Percentiles rank a stretch among this genome's conserved stretches.
These are phyloP conservation scores for Pulveroboletus ravenelii DNA, from an alignment of 768 basidiomycete species.

Conservation along the genomic window DNA sequence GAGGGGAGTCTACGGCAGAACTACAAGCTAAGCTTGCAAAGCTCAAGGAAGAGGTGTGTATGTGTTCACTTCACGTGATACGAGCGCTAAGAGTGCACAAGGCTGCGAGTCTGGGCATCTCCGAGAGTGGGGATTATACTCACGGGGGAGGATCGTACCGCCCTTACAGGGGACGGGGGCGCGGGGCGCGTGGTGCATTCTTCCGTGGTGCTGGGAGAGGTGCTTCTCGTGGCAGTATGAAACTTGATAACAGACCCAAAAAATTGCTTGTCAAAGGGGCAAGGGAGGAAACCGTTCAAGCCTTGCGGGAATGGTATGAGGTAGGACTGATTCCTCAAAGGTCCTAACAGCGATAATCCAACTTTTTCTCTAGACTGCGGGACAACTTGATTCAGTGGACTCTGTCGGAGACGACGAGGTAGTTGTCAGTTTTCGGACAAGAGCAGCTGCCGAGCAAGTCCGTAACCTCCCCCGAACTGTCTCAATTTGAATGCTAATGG, in stretches of 20 bases:
- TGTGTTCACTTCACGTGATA: background rate
- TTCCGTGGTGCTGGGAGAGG: constrained; percentile 62
- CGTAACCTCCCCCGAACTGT: constrained; percentile 10
- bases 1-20: constrained; percentile 56
- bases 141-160: constrained; percentile 43
- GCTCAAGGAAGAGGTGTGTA: constrained; percentile 71
- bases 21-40: constrained; percentile 70
- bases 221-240: constrained; percentile 70
- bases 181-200: constrained; percentile 54
- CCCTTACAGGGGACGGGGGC: constrained; percentile 63
- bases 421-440: constrained; percentile 65
- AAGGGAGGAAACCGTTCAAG: constrained; percentile 47
- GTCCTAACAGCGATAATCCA: background rate
- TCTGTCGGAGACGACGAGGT: constrained; percentile 50
- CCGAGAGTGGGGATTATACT: constrained; percentile 41
- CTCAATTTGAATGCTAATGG: constrained; percentile 8
- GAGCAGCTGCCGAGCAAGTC: constrained; percentile 76
- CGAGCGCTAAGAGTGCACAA: constrained; percentile 25
- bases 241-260: constrained; percentile 85
- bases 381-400: constrained; percentile 66
- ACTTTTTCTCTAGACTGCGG: constrained; percentile 45
- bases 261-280: constrained; percentile 72
- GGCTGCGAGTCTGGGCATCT: constrained; percentile 73
- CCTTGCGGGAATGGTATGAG: constrained; percentile 82
- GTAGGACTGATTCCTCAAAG: constrained; percentile 31